These are phyloP conservation scores for Bremia lactucae DNA, from an alignment of 352 stramenopile species.

Conservation along the genomic window DNA sequence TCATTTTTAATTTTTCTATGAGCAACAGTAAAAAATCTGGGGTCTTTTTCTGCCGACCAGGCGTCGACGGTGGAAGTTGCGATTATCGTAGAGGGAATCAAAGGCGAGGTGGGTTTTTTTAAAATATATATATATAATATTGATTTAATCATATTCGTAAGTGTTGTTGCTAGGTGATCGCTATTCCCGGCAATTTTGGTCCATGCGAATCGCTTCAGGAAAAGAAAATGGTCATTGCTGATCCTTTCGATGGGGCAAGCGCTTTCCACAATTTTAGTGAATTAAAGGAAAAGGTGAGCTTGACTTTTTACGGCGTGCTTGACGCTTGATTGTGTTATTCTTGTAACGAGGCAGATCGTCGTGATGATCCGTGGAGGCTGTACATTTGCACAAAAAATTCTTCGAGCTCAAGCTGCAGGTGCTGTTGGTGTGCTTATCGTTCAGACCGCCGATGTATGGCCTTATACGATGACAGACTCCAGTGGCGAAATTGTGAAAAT, in stretches of 20 bases:
- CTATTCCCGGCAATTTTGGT: slow-evolving; percentile 66
- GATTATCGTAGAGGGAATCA: slow-evolving; percentile 52
- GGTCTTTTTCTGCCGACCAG: slow-evolving; percentile 56
- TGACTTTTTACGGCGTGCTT: too few species aligned
- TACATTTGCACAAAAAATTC: slow-evolving; percentile 66
- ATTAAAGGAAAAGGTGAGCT: slow-evolving; percentile 39
- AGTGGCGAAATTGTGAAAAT: slow-evolving; percentile 57
- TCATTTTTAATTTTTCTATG: not conserved
- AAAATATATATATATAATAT: too few species aligned
- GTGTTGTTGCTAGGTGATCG: slow-evolving; percentile 39
- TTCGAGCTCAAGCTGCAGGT: slow-evolving; percentile 46
- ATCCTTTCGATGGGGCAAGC: slow-evolving; percentile 47
- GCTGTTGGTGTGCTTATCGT: slow-evolving; percentile 54
- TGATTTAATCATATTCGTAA: too few species aligned
- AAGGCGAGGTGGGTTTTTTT: slow-evolving; percentile 42
- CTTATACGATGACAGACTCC: slow-evolving; percentile 79
- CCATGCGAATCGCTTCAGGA: slow-evolving; percentile 47
- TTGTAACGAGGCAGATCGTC: slow-evolving; percentile 48
- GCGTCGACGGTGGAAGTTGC: slow-evolving; percentile 63
- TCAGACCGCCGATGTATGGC: slow-evolving; percentile 66
- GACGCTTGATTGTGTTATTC: too few species aligned
- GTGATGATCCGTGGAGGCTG: slow-evolving; percentile 61
- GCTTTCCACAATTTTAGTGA: slow-evolving; percentile 28
- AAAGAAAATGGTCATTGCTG: slow-evolving; percentile 30
- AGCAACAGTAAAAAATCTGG: slow-evolving; percentile 36